Conservation (phyloP, 805 yeast species). For the Lipomyces spencermartinsiae region DNA sequence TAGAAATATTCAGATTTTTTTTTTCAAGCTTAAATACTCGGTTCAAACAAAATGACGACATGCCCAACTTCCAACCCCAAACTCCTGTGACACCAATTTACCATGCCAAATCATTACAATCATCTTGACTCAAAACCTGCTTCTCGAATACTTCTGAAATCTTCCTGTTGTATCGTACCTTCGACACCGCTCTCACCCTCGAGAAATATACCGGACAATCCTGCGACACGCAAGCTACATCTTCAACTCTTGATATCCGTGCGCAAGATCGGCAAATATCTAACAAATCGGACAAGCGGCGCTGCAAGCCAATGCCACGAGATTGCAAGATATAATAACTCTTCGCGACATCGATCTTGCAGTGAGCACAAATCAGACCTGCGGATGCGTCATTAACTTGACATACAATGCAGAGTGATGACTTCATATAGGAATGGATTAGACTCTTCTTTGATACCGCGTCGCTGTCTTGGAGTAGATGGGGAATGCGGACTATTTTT, state of each 20-base stretch:
- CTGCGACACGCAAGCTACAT: constrained; percentile 59
- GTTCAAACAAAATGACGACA: not conserved
- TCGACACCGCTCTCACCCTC: constrained; percentile 51
- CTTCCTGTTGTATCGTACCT: constrained; percentile 9
- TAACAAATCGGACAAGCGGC: constrained; percentile 34
- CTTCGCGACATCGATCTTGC: constrained; percentile 23
- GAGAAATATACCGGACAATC: constrained; percentile 71
- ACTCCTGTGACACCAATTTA: not conserved
- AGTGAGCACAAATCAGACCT: constrained; percentile 32
- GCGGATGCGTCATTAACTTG: constrained; percentile 14
- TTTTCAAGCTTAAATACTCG: not conserved
- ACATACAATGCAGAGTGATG: constrained; percentile 33
- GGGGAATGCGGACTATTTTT: constrained; percentile 41
- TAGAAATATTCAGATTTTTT: no score
- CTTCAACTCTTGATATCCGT: constrained; percentile 44
- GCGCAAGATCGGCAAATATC: constrained; percentile 45
- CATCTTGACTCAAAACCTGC: not conserved
- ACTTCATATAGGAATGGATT: constrained; percentile 31
- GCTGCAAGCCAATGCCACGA: constrained; percentile 33
- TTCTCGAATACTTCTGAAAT: constrained; percentile 2
- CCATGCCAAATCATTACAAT: not conserved
- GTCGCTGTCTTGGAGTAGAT: not conserved
- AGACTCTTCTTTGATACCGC: constrained; percentile 10
- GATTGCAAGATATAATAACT: constrained; percentile 31
- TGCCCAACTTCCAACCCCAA: not conserved